A percentile compares a stretch with the other conserved stretches of the same genome.
phyloP scores from a whole-genome alignment of 306 rosid genomes.

The Cajanus cajan region DNA sequence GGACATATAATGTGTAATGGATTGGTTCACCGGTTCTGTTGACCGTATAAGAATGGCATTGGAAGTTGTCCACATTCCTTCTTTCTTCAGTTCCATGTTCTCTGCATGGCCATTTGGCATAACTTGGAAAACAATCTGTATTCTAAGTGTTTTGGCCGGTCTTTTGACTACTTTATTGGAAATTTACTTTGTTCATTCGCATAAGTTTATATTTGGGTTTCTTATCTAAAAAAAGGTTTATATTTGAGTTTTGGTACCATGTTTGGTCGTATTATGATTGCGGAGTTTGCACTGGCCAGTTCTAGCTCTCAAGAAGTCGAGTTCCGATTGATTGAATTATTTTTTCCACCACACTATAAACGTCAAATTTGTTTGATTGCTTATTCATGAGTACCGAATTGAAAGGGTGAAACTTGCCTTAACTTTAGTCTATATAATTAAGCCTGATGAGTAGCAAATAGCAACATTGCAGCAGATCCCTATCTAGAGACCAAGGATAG shows the following conservation, averaged over 20 bases:
- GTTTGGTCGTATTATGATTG: slow-evolving; percentile 28
- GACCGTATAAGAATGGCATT: slow-evolving; percentile 54
- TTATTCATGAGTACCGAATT: neutral
- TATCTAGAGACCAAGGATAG: too few relatives aligned
- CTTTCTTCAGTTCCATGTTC: slow-evolving; percentile 40
- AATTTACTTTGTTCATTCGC: slow-evolving; percentile 41
- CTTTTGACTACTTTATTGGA: slow-evolving; percentile 43
- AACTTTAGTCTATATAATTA: too few relatives aligned
- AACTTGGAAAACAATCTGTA: slow-evolving; percentile 50
- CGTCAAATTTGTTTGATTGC: neutral
- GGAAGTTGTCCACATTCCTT: slow-evolving; percentile 44
- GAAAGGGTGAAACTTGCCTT: too few relatives aligned
- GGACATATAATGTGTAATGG: slow-evolving; percentile 42
- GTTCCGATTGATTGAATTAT: neutral
- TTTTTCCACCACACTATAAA: neutral
- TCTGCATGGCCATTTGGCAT: slow-evolving; percentile 44
- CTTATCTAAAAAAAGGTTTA: neutral
- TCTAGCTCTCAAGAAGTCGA: neutral
- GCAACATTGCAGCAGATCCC: too few relatives aligned
- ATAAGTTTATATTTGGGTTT: slow-evolving; percentile 26
- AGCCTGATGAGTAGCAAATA: too few relatives aligned
- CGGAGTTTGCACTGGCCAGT: neutral
- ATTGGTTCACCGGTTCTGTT: slow-evolving; percentile 38
- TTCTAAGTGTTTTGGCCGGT: slow-evolving; percentile 52
- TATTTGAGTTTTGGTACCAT: slow-evolving; percentile 18